A percentile compares a stretch with the other conserved stretches of the same genome.
These are phyloP conservation scores for Corymbia calophylla DNA, from an alignment of 441 rosid genomes.

Conservation along the genomic window DNA sequence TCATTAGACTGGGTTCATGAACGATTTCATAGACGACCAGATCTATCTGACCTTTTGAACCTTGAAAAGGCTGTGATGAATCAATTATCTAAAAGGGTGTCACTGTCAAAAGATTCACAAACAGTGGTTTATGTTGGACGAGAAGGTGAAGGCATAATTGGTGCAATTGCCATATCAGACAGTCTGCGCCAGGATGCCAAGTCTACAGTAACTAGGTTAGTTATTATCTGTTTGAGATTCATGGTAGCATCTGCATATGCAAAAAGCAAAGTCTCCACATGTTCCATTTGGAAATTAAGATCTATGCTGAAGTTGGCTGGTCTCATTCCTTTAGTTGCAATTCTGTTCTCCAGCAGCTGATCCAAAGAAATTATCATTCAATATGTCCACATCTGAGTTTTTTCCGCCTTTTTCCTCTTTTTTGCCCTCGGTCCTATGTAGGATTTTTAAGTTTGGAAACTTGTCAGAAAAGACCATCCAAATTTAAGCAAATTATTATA, in stretches of 20 bases:
- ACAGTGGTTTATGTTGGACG: slow-evolving; percentile 81
- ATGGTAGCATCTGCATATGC: not conserved
- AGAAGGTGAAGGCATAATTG: slow-evolving; percentile 85
- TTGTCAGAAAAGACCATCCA: not conserved
- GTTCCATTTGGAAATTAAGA: not conserved
- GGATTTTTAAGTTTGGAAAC: not conserved
- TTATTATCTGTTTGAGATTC: not conserved
- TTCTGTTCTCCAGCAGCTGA: too few species aligned
- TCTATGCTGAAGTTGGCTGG: not conserved
- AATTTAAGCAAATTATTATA: not conserved
- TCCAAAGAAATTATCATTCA: too few species aligned
- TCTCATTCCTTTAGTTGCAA: not conserved
- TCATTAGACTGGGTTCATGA: slow-evolving; percentile 71
- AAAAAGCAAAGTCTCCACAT: not conserved
- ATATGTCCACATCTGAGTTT: not conserved
- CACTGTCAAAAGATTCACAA: slow-evolving; percentile 56
- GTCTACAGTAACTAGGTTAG: slow-evolving; percentile 64
- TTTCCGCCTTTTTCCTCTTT: not conserved
- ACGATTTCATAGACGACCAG: slow-evolving; percentile 48
- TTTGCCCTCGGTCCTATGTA: not conserved
- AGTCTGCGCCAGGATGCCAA: slow-evolving; percentile 73
- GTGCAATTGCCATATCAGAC: slow-evolving; percentile 83
- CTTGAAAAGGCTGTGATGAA: slow-evolving; percentile 37
- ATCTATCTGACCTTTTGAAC: slow-evolving; percentile 29
- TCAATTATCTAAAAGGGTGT: slow-evolving; percentile 25